These are phyloP conservation scores for Blastomyces silverae DNA, from an alignment of 2,329 filamentous ascomycete genomes.

Conservation along the genomic window DNA sequence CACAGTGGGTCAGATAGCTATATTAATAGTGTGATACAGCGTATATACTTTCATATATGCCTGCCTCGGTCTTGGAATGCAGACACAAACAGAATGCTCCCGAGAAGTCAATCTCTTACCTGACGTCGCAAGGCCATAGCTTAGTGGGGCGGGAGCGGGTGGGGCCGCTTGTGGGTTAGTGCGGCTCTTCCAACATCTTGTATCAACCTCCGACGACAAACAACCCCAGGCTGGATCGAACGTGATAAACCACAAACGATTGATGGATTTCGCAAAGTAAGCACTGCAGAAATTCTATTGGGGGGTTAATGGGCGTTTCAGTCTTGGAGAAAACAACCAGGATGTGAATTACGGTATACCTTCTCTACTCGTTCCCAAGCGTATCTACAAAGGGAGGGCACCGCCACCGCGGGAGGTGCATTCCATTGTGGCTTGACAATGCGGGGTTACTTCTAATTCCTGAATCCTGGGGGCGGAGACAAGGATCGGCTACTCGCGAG, in stretches of 20 bases:
- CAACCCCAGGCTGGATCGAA: background rate
- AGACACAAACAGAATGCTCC: no score
- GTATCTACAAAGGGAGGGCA: background rate
- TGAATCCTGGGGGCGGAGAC: background rate
- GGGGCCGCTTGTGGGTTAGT: background rate
- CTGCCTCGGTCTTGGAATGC: no score
- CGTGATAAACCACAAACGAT: background rate
- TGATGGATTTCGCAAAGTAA: background rate
- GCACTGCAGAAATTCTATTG: background rate
- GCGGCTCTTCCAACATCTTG: background rate
- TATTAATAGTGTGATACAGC: no score
- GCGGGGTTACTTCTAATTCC: background rate
- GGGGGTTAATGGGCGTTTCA: background rate
- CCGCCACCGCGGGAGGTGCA: background rate
- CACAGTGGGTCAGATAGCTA: no score
- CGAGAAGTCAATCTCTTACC: no score
- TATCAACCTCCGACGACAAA: background rate
- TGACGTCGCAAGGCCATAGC: no score
- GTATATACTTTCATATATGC: background rate
- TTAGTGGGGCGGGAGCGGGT: background rate
- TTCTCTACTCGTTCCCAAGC: background rate
- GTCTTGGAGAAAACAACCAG: background rate
- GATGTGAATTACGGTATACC: background rate
- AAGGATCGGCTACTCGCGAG: background rate
- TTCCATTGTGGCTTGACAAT: slow-evolving; percentile 1